phyloP scores from a whole-genome alignment of 352 stramenopile species.

The Peronosclerospora sorghi region DNA sequence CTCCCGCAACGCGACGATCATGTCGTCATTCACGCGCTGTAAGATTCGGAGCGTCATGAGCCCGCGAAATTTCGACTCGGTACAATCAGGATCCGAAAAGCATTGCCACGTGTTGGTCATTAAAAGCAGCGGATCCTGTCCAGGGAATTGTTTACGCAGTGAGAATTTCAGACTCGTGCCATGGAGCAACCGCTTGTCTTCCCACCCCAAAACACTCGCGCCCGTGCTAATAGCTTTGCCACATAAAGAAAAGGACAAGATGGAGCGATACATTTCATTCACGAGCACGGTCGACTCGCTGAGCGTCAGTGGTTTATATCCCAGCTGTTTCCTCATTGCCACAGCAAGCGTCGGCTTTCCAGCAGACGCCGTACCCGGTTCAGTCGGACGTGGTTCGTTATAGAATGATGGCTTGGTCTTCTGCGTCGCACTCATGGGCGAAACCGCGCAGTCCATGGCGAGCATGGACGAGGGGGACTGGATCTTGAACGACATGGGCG shows the following conservation, averaged over 20 bases:
- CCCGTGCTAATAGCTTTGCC: constrained; percentile 36
- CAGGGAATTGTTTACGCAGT: constrained; percentile 42
- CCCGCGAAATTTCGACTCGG: constrained; percentile 45
- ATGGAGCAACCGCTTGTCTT: constrained; percentile 50
- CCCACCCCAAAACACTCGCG: constrained; percentile 47
- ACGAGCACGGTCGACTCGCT: constrained; percentile 25
- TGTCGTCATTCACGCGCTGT: constrained; percentile 65
- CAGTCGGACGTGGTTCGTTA: constrained; percentile 22
- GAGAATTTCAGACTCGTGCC: constrained; percentile 50
- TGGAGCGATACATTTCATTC: constrained; percentile 33
- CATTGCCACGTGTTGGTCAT: constrained; percentile 62
- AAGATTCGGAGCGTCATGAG: constrained; percentile 48
- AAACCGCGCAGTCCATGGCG: constrained; percentile 22
- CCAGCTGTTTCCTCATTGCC: constrained; percentile 31
- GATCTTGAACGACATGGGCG: constrained; percentile 3
- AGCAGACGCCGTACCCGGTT: constrained; percentile 14
- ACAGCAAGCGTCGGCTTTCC: constrained; percentile 18
- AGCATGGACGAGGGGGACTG: constrained; percentile 7
- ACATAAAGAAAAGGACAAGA: constrained; percentile 44
- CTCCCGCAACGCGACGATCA: constrained; percentile 53
- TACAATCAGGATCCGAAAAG: constrained; percentile 51
- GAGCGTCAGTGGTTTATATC: constrained; percentile 30
- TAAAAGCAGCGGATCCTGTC: constrained; percentile 25
- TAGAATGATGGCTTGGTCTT: constrained; percentile 24
- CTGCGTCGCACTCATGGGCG: constrained; percentile 7